phyloP scores from a whole-genome alignment of 1,139 yeast genomes.

The Debaryomyces robertsiae region DNA sequence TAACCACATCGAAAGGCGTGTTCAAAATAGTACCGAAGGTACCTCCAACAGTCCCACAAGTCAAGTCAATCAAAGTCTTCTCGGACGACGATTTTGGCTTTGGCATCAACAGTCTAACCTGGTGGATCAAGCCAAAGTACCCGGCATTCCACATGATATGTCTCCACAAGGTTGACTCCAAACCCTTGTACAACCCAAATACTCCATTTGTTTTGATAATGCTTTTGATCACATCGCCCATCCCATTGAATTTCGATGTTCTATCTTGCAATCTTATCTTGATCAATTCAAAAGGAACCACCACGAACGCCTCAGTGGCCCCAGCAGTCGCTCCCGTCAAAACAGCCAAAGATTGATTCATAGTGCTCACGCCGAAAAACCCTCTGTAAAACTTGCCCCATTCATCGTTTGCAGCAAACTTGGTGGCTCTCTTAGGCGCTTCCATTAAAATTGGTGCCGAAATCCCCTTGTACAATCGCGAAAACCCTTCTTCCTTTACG shows the following conservation, averaged over 20 bases:
- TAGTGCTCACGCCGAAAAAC: slow-evolving; percentile 65
- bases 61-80: slow-evolving; percentile 81
- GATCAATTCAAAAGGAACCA: slow-evolving; percentile 91
- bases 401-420: slow-evolving; percentile 97
- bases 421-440: slow-evolving; percentile 98
- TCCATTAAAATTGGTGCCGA: slow-evolving; percentile 97
- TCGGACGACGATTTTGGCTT: slow-evolving; percentile 67
- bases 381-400: slow-evolving; percentile 87
- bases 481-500: slow-evolving; percentile 79
- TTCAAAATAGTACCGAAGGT: slow-evolving; percentile 90
- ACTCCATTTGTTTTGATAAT: slow-evolving; percentile 77
- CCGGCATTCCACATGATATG: slow-evolving; percentile 98
- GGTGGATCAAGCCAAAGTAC: slow-evolving; percentile 92
- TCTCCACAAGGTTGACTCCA: slow-evolving; percentile 97
- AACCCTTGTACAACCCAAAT: slow-evolving; percentile 86
- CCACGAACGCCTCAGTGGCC: slow-evolving; percentile 94
- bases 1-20: slow-evolving; percentile 98
- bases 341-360: slow-evolving; percentile 83
- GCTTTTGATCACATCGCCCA: slow-evolving; percentile 77
- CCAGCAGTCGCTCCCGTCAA: slow-evolving; percentile 98
- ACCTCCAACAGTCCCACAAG: slow-evolving; percentile 96
- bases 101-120: slow-evolving; percentile 79
- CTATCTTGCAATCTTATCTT: slow-evolving; percentile 90
- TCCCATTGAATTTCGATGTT: slow-evolving; percentile 79
- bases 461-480: slow-evolving; percentile 88